Conservation (phyloP, 192 early-diverging fungal genomes). For the Mortierella antarctica region DNA sequence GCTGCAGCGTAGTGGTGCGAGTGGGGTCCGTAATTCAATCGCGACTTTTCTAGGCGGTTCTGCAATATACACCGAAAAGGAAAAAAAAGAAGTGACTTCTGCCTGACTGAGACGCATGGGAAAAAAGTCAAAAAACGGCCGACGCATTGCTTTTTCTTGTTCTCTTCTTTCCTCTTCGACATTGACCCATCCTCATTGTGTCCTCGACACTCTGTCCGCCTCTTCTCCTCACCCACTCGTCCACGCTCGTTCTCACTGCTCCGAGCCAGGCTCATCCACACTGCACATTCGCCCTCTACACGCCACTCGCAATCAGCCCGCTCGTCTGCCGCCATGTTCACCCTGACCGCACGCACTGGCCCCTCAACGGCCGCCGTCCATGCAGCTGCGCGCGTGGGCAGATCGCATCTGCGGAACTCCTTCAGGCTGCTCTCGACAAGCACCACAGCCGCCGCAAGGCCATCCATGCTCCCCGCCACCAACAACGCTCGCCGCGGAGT, state of each 20-base stretch:
- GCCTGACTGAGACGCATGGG: too few relatives aligned
- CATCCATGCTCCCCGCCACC: background rate
- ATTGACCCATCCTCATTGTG: background rate
- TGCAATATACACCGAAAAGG: background rate
- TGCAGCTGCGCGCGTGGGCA: slow-evolving; percentile 14
- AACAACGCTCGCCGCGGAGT: background rate
- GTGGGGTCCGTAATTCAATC: too few relatives aligned
- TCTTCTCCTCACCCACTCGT: background rate
- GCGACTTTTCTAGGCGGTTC: too few relatives aligned
- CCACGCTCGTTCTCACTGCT: background rate
- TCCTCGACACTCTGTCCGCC: background rate
- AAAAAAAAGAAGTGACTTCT: background rate
- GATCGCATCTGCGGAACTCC: slow-evolving; percentile 4
- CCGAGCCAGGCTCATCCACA: background rate
- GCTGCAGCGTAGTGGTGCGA: slow-evolving; percentile 11
- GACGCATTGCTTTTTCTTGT: background rate
- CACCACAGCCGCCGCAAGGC: background rate
- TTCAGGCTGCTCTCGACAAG: slow-evolving; percentile 4
- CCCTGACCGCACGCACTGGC: slow-evolving; percentile 1
- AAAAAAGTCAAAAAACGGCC: background rate
- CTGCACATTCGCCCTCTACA: background rate
- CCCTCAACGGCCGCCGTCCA: background rate
- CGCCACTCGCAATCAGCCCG: slow-evolving; percentile 1
- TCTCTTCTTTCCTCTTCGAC: background rate
- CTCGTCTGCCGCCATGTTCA: background rate